Evolutionary conservation across 164 flowering plant species (phyloP), one percentile per base, ranked within the genome.

Genomic region (Platanus orientalis): DNA sequence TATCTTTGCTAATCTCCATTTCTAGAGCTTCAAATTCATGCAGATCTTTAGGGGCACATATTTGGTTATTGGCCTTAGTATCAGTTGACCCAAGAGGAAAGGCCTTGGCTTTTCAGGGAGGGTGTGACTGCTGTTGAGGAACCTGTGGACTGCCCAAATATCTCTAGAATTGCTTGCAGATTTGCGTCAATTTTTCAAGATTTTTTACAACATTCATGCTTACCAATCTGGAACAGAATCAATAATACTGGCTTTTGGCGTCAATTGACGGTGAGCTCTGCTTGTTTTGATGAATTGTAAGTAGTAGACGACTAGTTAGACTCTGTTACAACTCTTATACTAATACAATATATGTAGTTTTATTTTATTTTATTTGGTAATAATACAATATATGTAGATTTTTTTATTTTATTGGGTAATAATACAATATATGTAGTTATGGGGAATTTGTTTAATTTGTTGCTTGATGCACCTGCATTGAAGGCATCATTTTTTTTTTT

Each of bases 181-280:
- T 89, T 78, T 78, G 93, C 99, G 66, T 70, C 81, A 13, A 71
- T 89, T 58, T 88, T 94, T 72, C 96, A 94, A 74, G 83, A 85
- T 29, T 89, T 86, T 72, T 70, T 94, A 60, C 89, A 81, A 56
- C 58, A 75, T 17, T 89, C 97, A 50, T 47, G 58, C 27, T 68
- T 94, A 50, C 96, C 97, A 28, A 24, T 85, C 62, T 94, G 99
- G 99, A 85, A 91, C 68, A 84, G 99, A 79, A 74, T 83, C 68
- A 77, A 83, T 42, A 94, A 91, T 72, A 78, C 76, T 69, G 97
- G 99, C 19, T 91, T 89, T 72, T 94, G 99, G 97, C 95, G 96
- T 61, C 96, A 91, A 68, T 76, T 94, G 36, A 91, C 96, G 30
- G 96, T 94, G 74, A 57, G 82, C 63, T 68, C 23, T 26, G 45